Conservation (phyloP, 176 grass and related monocot species). For the Triticum turgidum region DNA sequence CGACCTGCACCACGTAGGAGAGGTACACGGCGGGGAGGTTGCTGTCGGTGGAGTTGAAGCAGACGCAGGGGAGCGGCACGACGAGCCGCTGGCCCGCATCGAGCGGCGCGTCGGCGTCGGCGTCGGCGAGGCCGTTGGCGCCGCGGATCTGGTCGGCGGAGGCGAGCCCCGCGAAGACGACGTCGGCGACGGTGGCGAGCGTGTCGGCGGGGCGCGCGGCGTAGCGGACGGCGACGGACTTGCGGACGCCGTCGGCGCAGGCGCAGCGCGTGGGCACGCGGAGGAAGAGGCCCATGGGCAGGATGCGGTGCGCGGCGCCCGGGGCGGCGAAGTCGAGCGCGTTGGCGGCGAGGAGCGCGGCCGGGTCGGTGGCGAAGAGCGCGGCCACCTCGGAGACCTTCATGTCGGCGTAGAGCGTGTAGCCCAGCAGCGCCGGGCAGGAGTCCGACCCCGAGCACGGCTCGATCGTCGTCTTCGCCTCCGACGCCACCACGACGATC, state of each 20-base stretch:
- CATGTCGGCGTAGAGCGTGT: conserved; percentile 95
- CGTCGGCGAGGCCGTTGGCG: conserved; percentile 56
- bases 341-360: conserved; percentile 64
- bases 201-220: conserved; percentile 67
- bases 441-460: conserved; percentile 78
- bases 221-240: conserved; percentile 72
- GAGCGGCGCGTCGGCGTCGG: conserved; percentile 60
- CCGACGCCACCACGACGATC: not conserved
- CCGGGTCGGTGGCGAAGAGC: conserved; percentile 56
- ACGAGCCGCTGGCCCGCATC: conserved; percentile 58
- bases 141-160: conserved; percentile 78
- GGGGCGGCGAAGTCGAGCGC: conserved; percentile 62
- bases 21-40: conserved; percentile 78
- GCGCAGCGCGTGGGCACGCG: conserved; percentile 69
- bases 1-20: conserved; percentile 75
- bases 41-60: conserved; percentile 91
- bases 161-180: conserved; percentile 65
- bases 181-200: conserved; percentile 61
- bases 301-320: conserved; percentile 60
- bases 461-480: conserved; percentile 86
- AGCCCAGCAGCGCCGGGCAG: conserved; percentile 71
- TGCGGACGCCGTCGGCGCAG: conserved; percentile 82
- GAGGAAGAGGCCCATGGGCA: conserved; percentile 76
- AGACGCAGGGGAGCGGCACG: conserved; percentile 78
- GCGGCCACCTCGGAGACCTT: conserved; percentile 91